These are phyloP conservation scores for Globisporangium rhizosaccharum DNA, from an alignment of 352 stramenopile species.

Conservation along the genomic window DNA sequence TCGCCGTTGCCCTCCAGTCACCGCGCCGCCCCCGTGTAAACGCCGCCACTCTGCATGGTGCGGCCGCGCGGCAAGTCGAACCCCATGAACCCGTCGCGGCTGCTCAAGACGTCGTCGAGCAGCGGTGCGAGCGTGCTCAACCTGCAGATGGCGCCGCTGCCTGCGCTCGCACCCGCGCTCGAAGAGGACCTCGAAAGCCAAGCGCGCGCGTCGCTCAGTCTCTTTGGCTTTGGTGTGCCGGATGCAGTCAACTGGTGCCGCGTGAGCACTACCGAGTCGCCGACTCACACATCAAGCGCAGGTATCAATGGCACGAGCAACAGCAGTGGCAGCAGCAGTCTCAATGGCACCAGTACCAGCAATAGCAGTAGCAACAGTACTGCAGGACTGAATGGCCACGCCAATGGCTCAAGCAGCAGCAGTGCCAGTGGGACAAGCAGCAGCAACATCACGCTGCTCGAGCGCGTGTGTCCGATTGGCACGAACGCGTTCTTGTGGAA, in stretches of 20 bases:
- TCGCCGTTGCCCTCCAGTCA: background rate
- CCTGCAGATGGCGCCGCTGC: constrained; percentile 32
- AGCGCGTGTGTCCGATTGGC: constrained; percentile 60
- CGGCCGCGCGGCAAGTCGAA: constrained; percentile 35
- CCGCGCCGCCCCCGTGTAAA: background rate
- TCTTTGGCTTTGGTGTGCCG: constrained; percentile 64
- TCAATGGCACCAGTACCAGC: background rate
- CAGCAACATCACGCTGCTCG: constrained; percentile 32
- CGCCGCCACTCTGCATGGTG: constrained; percentile 9
- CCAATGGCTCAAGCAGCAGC: background rate
- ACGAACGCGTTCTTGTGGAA: constrained; percentile 61
- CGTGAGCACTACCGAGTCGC: constrained; percentile 22
- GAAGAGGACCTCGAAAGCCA: constrained; percentile 62
- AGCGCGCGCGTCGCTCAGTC: constrained; percentile 51
- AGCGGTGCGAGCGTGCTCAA: constrained; percentile 17
- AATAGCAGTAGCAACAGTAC: constrained; percentile 1
- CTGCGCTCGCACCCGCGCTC: constrained; percentile 20
- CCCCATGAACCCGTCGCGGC: constrained; percentile 12
- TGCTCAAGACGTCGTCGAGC: constrained; percentile 14
- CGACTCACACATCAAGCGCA: background rate
- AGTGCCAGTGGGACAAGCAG: constrained; percentile 12
- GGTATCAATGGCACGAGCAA: too few species aligned
- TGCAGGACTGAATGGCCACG: background rate
- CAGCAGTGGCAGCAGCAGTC: background rate
- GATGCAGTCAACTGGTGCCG: constrained; percentile 60